These are phyloP conservation scores for Thelonectria blattea DNA, from an alignment of 2,329 filamentous ascomycete species.

Conservation along the genomic window DNA sequence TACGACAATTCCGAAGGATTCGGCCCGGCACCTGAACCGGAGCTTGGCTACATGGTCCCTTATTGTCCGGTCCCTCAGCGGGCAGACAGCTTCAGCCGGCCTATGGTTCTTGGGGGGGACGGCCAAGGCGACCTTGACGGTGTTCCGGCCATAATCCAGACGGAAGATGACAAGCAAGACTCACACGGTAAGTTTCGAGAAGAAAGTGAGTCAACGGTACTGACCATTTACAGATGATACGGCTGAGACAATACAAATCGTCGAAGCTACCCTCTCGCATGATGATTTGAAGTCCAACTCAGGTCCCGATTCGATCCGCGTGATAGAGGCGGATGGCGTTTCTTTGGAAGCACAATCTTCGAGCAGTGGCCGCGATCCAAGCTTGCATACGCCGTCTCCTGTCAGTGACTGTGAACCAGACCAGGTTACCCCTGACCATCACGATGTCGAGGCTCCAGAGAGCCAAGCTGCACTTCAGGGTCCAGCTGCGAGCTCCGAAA, in stretches of 20 bases:
- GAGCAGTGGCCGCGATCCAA: neutral
- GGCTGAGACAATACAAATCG: neutral
- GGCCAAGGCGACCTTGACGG: constrained; percentile 10
- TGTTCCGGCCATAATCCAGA: neutral
- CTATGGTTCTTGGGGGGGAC: constrained; percentile 39
- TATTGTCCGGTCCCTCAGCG: constrained; percentile 42
- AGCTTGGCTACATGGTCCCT: constrained; percentile 28
- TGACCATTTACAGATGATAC: neutral
- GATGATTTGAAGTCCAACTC: neutral
- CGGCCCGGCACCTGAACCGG: constrained; percentile 41
- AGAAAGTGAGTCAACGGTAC: neutral
- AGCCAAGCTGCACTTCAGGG: constrained; percentile 13
- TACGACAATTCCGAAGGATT: constrained; percentile 62
- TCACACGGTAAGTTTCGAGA: neutral
- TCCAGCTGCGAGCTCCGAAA: constrained; percentile 12
- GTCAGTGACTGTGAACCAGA: constrained; percentile 9
- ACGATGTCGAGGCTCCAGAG: neutral
- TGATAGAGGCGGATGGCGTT: neutral
- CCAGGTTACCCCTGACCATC: constrained; percentile 13
- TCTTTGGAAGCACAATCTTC: neutral
- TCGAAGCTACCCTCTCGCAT: neutral
- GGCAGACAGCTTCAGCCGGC: constrained; percentile 30
- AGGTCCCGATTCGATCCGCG: neutral
- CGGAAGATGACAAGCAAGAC: neutral
- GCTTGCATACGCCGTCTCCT: neutral